Base-by-base conservation (phyloP, 2,329 filamentous ascomycete species). In the Colletotrichum sidae region DNA sequence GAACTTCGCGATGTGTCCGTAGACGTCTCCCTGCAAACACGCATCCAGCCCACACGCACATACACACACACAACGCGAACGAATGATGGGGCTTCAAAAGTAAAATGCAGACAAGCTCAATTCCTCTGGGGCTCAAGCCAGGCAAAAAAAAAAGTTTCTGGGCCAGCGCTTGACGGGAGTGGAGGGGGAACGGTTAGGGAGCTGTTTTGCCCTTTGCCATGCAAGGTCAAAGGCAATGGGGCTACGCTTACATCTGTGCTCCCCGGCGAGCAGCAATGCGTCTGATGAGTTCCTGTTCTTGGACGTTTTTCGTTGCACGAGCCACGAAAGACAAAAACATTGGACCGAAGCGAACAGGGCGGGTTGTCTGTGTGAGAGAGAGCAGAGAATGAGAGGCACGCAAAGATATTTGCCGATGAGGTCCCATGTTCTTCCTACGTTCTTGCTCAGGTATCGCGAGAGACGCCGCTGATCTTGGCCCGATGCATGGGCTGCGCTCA, bases 401-500 rank as follows among this genome's bases (percentile, higher is more conserved):
- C 52, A 38, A 12, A 9, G 15, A 37, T 47, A 38, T 13, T 10
- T 39, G 44, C 52, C 41, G n/a, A 35, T 44, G 61, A 54, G 50
- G n/a, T 12, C 13, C n/a, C n/a, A 2, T 46, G n/a, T 53, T 45
- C 50, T 25, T 25, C 25, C 25, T 25, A 25, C 25, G 25, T 25
- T 25, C 25, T 25, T 25, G 25, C 25, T 25, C 25, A 25, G 25
- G 56, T 62, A 56, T 61, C 34, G 38, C 39, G 33, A 38, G 44
- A 47, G 35, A 25, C 50, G 50, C 50, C 50, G 34, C 35, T 33
- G 37, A 55, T 65, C 39, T 60, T 42, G 57, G 51, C 62, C 34
- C 39, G 15, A 57, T 41, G 51, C 62, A 62, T 60, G 62, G 62
- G 62, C 52, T 41, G 44, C 46, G 62, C 62, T 53, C 58, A 65